A percentile compares a stretch with the other conserved stretches of the same genome.
Evolutionary conservation across 108 stramenopile species (phyloP).

Genomic region (Chaetoceros muelleri): DNA sequence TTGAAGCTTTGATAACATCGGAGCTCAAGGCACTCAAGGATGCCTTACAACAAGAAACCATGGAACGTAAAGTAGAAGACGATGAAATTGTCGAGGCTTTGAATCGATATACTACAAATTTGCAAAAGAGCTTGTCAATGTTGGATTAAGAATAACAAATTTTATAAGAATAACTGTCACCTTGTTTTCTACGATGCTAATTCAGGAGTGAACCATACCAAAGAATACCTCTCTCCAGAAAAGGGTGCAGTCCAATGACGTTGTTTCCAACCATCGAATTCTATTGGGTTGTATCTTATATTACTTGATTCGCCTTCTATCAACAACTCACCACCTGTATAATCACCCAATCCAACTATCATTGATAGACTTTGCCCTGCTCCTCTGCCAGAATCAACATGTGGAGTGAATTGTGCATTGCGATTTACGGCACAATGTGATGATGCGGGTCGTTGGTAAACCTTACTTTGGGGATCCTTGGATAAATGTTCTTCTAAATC

Average conservation of each 20-base stretch:
- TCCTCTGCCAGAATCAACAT: conserved; percentile 84
- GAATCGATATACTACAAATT: conserved; percentile 80
- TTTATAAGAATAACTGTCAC: neutral
- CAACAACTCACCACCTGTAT: conserved; percentile 63
- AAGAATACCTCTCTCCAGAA: conserved; percentile 73
- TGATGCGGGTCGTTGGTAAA: conserved; percentile 32
- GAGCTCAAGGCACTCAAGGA: conserved; percentile 62
- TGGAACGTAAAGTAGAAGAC: conserved; percentile 75
- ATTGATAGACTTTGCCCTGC: conserved; percentile 68
- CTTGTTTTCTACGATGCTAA: neutral
- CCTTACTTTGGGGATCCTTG: neutral
- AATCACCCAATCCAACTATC: conserved; percentile 89
- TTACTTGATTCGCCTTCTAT: conserved; percentile 62
- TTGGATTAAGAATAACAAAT: neutral
- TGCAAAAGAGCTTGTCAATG: conserved; percentile 76
- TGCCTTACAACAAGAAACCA: conserved; percentile 52
- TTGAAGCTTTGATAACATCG: conserved; percentile 52
- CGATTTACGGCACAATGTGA: conserved; percentile 86
- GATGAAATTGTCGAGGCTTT: conserved; percentile 83
- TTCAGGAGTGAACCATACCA: conserved; percentile 90
- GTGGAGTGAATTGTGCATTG: conserved; percentile 86
- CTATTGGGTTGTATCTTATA: conserved; percentile 74
- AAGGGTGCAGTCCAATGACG: conserved; percentile 85
- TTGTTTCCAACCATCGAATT: conserved; percentile 88
- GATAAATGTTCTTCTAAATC: conserved; percentile 34